A percentile compares a stretch with the other conserved stretches of the same genome.
Conservation (phyloP, 2,329 filamentous ascomycete species). For the Beauveria brongniartii region DNA sequence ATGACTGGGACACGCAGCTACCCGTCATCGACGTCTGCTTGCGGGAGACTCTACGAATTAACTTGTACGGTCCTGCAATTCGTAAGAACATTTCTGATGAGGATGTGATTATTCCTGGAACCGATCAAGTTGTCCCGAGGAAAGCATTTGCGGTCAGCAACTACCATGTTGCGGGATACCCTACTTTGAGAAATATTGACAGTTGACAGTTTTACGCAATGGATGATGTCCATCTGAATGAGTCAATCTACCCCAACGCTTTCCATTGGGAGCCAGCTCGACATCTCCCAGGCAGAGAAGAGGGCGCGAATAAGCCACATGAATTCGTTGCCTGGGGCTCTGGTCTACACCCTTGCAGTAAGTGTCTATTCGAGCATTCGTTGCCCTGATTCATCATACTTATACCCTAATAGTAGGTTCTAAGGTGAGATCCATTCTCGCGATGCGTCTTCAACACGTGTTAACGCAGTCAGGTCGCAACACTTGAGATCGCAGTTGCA, state of each 20-base stretch:
- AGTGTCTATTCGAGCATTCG: conserved; percentile 9
- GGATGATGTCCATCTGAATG: conserved; percentile 41
- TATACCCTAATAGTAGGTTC: not conserved
- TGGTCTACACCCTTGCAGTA: conserved; percentile 28
- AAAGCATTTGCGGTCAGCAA: conserved; percentile 33
- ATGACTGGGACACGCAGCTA: conserved; percentile 49
- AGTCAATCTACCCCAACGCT: conserved; percentile 39
- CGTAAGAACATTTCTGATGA: conserved; percentile 41
- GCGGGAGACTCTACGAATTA: conserved; percentile 45
- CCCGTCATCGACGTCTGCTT: conserved; percentile 43
- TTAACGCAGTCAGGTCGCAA: conserved; percentile 34
- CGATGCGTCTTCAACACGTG: not conserved
- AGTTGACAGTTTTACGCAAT: conserved; percentile 28
- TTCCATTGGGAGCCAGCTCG: conserved; percentile 41
- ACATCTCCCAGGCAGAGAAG: conserved; percentile 37
- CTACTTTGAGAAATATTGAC: not conserved
- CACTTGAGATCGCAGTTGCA: conserved; percentile 43
- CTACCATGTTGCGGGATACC: too few relatives aligned
- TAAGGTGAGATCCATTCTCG: not conserved
- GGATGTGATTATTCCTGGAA: conserved; percentile 35
- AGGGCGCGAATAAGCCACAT: conserved; percentile 29
- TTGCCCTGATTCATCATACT: not conserved
- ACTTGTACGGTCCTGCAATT: conserved; percentile 38
- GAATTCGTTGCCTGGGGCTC: conserved; percentile 28
- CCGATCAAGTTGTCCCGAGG: conserved; percentile 40